Evolutionary conservation across 805 yeast genomes (phyloP), one percentile per base, ranked within the genome.

Genomic region (Barnettozyma populi): DNA sequence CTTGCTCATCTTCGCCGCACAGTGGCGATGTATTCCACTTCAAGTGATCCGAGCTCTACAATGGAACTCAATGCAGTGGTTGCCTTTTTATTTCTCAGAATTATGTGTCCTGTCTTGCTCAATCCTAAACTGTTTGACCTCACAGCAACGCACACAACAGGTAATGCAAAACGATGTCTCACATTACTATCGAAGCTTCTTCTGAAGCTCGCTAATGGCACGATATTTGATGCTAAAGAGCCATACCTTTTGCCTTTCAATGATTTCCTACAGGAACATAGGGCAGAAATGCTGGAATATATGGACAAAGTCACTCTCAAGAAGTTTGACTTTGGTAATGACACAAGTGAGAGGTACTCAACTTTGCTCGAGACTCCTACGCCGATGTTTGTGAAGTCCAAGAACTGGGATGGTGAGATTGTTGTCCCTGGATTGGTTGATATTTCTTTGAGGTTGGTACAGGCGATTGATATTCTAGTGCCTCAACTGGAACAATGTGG

Each of bases 91-190:
- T 94, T 92, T 62, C 67, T 92, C 50, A 71, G 97, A 50, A 87
- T 84, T 64, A 77, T 90, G 53, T 90, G 97, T 57, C 98, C 99
- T 0, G 96, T 96, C 0, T 77, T 92, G 25, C 67, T 94, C 60
- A 90, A 89, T 58, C 99, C 99, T 0, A 89, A 88, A 57, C 65
- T 90, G 43, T 90, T 89, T 63, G 81, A 82, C 51, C 69, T 94
- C 43, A 78, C 88, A 0, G 74, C 78, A 44, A 72, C 77, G 34
- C 92, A 86, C 55, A 88, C 89, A 50, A 74, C 81, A 8, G 88
- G 90, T 2, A 72, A 73, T 10, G 73, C 82, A 2, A 90, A 89
- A 53, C 73, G 96, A 50, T 85, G 96, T 0, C 66, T 92, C 41
- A 89, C 96, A 0, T 66, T 90, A 20, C 71, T 90, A 5, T 89